These are phyloP conservation scores for Cornus kousa DNA, from an alignment of 148 eudicot species.

Conservation along the genomic window DNA sequence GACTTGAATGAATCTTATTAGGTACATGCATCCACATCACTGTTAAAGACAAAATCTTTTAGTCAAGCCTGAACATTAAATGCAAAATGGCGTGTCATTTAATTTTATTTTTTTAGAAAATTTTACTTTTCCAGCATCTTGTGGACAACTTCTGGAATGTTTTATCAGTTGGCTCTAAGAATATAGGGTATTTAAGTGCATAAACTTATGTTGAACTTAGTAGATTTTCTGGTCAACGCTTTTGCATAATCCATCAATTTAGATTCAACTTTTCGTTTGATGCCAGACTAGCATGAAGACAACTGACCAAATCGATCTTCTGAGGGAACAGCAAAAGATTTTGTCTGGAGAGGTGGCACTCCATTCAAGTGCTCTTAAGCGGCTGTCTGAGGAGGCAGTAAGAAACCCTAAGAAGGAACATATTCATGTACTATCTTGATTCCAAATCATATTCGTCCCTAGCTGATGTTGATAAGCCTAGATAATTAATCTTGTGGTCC, in stretches of 20 bases:
- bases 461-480: constrained; percentile 12
- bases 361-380: constrained; percentile 79
- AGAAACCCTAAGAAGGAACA: constrained; percentile 61
- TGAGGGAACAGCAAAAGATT: constrained; percentile 92
- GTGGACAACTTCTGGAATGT: too few relatives aligned
- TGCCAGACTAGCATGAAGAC: constrained; percentile 72
- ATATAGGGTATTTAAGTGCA: not conserved
- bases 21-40: too few relatives aligned
- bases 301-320: constrained; percentile 82
- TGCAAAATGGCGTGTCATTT: too few relatives aligned
- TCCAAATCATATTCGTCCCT: not conserved
- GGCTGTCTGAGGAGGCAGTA: constrained; percentile 76
- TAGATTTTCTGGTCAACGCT: not conserved
- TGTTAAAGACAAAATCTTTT: too few relatives aligned
- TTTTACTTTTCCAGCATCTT: too few relatives aligned
- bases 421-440: constrained; percentile 50
- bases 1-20: too few relatives aligned
- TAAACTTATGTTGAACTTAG: not conserved
- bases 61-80: too few relatives aligned
- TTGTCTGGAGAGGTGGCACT: constrained; percentile 94
- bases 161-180: not conserved
- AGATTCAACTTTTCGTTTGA: constrained; percentile 15
- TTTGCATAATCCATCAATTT: not conserved
- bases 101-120: too few relatives aligned
- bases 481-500: constrained; percentile 15